Percentiles rank a stretch among this genome's conserved stretches.
phyloP scores from a whole-genome alignment of 2,329 filamentous ascomycete species.

The Cladosporium sp. region DNA sequence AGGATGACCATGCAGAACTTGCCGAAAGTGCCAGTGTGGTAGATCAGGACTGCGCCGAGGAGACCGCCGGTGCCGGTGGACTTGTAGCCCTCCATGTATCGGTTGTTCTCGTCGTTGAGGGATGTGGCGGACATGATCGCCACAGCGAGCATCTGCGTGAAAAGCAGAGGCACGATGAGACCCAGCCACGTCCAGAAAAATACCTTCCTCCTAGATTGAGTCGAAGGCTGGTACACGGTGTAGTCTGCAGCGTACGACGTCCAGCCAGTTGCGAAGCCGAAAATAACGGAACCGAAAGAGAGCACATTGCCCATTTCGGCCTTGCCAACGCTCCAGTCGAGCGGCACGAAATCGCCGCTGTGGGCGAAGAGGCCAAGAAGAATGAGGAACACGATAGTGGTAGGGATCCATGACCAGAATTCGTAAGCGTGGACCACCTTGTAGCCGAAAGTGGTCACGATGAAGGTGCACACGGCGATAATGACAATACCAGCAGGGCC shows the following conservation, averaged over 20 bases:
- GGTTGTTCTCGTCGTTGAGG: slow-evolving; percentile 50
- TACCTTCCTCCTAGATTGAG: slow-evolving; percentile 56
- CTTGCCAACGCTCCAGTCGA: slow-evolving; percentile 57
- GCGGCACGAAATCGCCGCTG: slow-evolving; percentile 60
- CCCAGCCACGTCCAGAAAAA: slow-evolving; percentile 68
- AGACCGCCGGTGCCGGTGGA: slow-evolving; percentile 62
- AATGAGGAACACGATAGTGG: slow-evolving; percentile 69
- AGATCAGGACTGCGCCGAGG: slow-evolving; percentile 59
- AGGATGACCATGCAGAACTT: slow-evolving; percentile 59
- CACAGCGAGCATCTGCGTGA: slow-evolving; percentile 69
- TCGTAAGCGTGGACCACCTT: slow-evolving; percentile 74
- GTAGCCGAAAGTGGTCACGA: slow-evolving; percentile 72
- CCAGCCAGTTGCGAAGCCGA: slow-evolving; percentile 70
- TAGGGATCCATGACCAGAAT: slow-evolving; percentile 69
- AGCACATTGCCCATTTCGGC: slow-evolving; percentile 60
- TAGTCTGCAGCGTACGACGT: slow-evolving; percentile 72
- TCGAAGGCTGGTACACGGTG: slow-evolving; percentile 70
- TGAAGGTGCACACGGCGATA: slow-evolving; percentile 63
- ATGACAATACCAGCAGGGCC: slow-evolving; percentile 72
- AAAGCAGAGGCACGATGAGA: slow-evolving; percentile 66
- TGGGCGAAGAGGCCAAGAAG: slow-evolving; percentile 64
- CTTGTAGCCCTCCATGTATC: slow-evolving; percentile 53
- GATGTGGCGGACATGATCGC: slow-evolving; percentile 63
- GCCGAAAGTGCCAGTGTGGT: slow-evolving; percentile 61
- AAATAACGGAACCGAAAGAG: slow-evolving; percentile 63